A percentile compares a stretch with the other conserved stretches of the same genome.
Evolutionary conservation across 75 land plant species (phyloP).

Genomic region (Pseudotsuga menziesii): DNA sequence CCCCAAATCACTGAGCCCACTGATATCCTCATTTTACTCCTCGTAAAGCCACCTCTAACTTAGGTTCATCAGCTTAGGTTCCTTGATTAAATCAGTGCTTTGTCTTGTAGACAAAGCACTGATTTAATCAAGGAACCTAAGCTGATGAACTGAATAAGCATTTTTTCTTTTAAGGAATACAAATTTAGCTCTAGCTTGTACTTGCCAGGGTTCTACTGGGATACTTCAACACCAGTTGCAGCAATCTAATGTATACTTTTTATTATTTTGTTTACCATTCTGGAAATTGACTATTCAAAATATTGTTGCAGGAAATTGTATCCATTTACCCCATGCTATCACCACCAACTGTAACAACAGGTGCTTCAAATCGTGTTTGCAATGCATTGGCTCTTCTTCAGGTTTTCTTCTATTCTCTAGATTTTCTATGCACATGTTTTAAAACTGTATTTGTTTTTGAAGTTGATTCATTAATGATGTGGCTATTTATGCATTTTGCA

Average conservation of each 20-base stretch:
- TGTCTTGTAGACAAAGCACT: neutral
- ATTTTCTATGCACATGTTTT: neutral
- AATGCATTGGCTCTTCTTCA: conserved; percentile 97
- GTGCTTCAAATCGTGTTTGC: conserved; percentile 96
- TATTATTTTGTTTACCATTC: neutral
- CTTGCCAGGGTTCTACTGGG: neutral
- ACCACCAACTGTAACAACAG: conserved; percentile 86
- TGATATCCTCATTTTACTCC: too few relatives aligned
- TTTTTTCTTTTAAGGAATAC: neutral
- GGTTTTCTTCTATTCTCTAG: conserved; percentile 30
- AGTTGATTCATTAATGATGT: neutral
- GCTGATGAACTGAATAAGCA: neutral
- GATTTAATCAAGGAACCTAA: neutral
- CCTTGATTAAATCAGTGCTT: too few relatives aligned
- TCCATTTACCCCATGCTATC: conserved; percentile 89
- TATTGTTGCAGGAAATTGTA: conserved; percentile 64
- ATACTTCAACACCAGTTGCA: neutral
- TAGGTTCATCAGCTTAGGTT: too few relatives aligned
- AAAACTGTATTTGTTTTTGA: neutral
- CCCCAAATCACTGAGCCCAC: too few relatives aligned
- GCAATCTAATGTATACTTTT: neutral
- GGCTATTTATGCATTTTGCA: too few relatives aligned
- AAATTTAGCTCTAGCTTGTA: neutral
- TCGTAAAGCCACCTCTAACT: too few relatives aligned
- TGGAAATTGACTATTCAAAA: neutral